These are phyloP conservation scores for Acanthamoeba royreba DNA, from an alignment of 208 protist species.

Conservation along the genomic window DNA sequence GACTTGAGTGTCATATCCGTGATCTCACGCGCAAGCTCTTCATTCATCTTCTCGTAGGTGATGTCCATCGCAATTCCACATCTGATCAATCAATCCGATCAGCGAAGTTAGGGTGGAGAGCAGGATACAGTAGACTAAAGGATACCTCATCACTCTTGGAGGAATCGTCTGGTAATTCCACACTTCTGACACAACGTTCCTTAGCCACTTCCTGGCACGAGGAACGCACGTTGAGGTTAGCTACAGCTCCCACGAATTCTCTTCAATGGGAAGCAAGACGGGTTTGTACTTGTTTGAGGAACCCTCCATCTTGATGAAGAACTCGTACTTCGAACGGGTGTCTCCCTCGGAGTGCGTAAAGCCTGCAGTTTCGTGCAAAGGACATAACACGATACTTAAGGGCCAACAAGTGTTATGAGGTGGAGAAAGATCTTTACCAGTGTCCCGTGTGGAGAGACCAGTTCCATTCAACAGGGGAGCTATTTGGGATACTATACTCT, in stretches of 20 bases:
- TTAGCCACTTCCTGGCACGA: background rate
- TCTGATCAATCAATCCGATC: too few relatives aligned
- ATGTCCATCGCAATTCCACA: background rate
- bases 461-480: background rate
- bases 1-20: constrained; percentile 4
- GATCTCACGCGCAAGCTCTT: background rate
- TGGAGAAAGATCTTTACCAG: background rate
- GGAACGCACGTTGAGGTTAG: background rate
- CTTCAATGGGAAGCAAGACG: background rate
- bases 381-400: too few relatives aligned
- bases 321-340: background rate
- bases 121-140: background rate
- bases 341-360: background rate
- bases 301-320: background rate
- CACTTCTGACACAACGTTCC: background rate
- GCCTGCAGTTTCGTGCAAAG: too few relatives aligned
- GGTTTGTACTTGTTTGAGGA: background rate
- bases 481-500: background rate
- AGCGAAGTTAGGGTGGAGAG: too few relatives aligned
- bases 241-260: background rate
- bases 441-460: background rate
- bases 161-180: background rate
- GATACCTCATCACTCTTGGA: background rate
- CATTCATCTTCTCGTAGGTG: constrained; percentile 24
- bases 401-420: too few relatives aligned